phyloP scores from a whole-genome alignment of 805 yeast genomes.

The Candida bentonensis region DNA sequence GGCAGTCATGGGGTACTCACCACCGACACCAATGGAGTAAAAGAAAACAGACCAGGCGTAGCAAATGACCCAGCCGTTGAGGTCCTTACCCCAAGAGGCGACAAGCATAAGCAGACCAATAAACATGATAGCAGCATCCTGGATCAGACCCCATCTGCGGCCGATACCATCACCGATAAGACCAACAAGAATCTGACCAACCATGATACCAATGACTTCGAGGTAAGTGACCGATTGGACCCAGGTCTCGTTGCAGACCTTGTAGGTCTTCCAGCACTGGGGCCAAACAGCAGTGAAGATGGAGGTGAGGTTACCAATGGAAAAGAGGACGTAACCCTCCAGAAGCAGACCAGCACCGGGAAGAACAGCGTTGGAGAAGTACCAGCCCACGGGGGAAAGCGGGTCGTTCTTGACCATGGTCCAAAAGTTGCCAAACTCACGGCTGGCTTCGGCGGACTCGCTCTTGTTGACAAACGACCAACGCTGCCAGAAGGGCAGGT shows the following conservation, averaged over 20 bases:
- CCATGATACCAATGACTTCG: constrained; percentile 35
- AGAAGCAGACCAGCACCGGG: constrained; percentile 26
- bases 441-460: constrained; percentile 16
- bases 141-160: constrained; percentile 45
- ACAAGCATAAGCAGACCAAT: constrained; percentile 45
- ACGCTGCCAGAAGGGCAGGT: constrained; percentile 18
- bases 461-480: constrained; percentile 16
- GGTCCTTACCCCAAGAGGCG: constrained; percentile 42
- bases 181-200: constrained; percentile 49
- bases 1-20: constrained; percentile 54
- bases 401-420: constrained; percentile 21
- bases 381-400: constrained; percentile 21
- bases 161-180: constrained; percentile 43
- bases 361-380: constrained; percentile 22
- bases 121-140: constrained; percentile 43
- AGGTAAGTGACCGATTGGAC: constrained; percentile 22
- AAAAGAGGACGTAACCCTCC: constrained; percentile 26
- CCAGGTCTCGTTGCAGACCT: constrained; percentile 23
- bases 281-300: constrained; percentile 24
- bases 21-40: constrained; percentile 42
- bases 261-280: constrained; percentile 20
- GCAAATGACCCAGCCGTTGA: constrained; percentile 42
- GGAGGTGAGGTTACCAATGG: constrained; percentile 22
- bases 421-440: constrained; percentile 15
- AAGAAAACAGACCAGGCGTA: constrained; percentile 35